Percentiles rank a stretch among this genome's conserved stretches.
Conservation (phyloP, 176 grass and related monocot genomes). For the Aegilops speltoides region DNA sequence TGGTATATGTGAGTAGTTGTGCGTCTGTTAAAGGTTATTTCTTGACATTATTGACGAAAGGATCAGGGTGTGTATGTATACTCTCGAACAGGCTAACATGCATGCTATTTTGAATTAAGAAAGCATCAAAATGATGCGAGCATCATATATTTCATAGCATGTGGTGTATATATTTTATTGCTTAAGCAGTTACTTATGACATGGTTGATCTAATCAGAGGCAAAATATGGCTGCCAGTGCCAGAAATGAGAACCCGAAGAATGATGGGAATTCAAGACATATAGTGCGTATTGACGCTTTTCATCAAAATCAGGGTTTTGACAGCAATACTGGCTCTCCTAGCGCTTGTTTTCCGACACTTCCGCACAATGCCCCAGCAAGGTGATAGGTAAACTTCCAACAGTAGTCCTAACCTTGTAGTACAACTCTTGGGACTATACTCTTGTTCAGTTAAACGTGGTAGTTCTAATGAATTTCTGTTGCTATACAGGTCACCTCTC, state of each 20-base stretch:
- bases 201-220: conserved; percentile 37
- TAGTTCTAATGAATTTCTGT: conserved; percentile 22
- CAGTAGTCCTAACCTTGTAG: neutral
- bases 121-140: neutral
- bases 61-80: neutral
- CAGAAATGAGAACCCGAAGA: conserved; percentile 46
- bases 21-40: neutral
- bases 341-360: conserved; percentile 60
- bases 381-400: conserved; percentile 54
- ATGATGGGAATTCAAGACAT: conserved; percentile 47
- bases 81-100: neutral
- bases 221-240: conserved; percentile 28
- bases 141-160: neutral
- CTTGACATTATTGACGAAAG: neutral
- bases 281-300: conserved; percentile 42
- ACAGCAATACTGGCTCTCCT: conserved; percentile 53
- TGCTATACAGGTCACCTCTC: conserved; percentile 35
- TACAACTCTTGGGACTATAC: neutral
- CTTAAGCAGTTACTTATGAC: neutral
- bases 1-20: neutral
- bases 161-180: neutral
- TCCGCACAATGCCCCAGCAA: conserved; percentile 58
- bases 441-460: neutral
- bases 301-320: conserved; percentile 49
- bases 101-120: neutral